phyloP scores from a whole-genome alignment of 495 filamentous ascomycete species.

The Bombardia bombarda region DNA sequence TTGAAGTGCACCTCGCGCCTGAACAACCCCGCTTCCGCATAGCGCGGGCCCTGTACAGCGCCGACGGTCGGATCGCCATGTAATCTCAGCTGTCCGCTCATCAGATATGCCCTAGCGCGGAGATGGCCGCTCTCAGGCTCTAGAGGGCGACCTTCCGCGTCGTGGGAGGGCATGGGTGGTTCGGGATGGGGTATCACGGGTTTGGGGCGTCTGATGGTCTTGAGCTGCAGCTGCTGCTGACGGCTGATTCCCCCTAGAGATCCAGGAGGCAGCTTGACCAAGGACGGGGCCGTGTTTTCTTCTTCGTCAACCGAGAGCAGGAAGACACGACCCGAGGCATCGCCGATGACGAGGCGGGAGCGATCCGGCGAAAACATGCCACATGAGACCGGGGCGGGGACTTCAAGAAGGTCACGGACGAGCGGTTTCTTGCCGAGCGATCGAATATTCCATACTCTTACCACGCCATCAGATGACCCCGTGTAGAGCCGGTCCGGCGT shows the following conservation, averaged over 20 bases:
- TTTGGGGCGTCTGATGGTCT: conserved; percentile 28
- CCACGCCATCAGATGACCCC: conserved; percentile 79
- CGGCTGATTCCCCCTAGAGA: no score
- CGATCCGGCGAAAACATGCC: conserved; percentile 70
- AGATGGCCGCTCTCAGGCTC: conserved; percentile 9
- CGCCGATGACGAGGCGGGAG: conserved; percentile 64
- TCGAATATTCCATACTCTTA: conserved; percentile 79
- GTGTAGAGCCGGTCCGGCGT: conserved; percentile 68
- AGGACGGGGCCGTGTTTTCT: conserved; percentile 5
- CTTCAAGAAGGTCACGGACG: conserved; percentile 50
- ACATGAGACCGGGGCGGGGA: conserved; percentile 46
- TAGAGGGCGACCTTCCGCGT: conserved; percentile 9
- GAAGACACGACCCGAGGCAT: conserved; percentile 65
- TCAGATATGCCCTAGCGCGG: conserved; percentile 20
- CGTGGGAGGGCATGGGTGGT: conserved; percentile 24
- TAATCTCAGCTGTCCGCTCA: conserved; percentile 17
- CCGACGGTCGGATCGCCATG: conserved; percentile 32
- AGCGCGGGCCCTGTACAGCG: conserved; percentile 38
- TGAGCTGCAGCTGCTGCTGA: conserved; percentile 6
- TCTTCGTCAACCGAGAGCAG: conserved; percentile 47
- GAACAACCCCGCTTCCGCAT: conserved; percentile 29
- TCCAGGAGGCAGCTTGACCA: conserved; percentile 17
- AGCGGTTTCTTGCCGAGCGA: conserved; percentile 41
- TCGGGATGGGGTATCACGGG: conserved; percentile 38
- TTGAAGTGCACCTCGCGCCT: conserved; percentile 31